Conservation (phyloP, 495 filamentous ascomycete genomes). For the Neurospora tetrasperma region DNA sequence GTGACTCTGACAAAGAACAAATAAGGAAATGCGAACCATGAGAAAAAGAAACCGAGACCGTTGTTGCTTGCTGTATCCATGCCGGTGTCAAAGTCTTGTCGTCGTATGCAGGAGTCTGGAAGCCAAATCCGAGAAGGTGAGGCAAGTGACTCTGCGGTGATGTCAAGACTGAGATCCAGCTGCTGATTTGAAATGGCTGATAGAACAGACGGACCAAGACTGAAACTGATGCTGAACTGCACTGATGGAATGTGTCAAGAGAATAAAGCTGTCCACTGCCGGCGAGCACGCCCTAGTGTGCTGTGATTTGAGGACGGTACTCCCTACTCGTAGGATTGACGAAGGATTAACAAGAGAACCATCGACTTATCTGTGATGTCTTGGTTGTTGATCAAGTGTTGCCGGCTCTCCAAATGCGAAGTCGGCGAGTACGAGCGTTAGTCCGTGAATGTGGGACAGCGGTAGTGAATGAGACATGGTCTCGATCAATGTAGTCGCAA, state of each 20-base stretch:
- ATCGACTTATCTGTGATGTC: too few relatives aligned
- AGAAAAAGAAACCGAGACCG: neutral
- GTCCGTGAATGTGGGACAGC: too few relatives aligned
- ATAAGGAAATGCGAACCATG: neutral
- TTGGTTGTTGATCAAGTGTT: too few relatives aligned
- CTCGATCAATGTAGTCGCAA: too few relatives aligned
- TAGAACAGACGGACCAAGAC: neutral
- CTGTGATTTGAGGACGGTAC: too few relatives aligned
- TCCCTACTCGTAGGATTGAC: too few relatives aligned
- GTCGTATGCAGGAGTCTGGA: neutral
- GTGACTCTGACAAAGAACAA: neutral
- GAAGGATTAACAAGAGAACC: too few relatives aligned
- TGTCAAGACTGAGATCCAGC: neutral
- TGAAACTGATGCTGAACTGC: neutral
- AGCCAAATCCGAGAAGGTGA: neutral
- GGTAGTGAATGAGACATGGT: too few relatives aligned
- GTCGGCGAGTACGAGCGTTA: too few relatives aligned
- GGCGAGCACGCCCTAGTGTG: too few relatives aligned
- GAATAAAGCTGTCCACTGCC: neutral
- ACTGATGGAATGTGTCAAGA: neutral
- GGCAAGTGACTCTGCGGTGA: neutral
- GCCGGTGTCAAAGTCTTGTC: neutral
- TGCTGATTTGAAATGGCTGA: neutral
- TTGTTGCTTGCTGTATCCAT: neutral
- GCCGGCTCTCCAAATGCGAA: too few relatives aligned